These are phyloP conservation scores for Komagataella pastoris DNA, from an alignment of 805 yeast genomes.

Conservation along the genomic window DNA sequence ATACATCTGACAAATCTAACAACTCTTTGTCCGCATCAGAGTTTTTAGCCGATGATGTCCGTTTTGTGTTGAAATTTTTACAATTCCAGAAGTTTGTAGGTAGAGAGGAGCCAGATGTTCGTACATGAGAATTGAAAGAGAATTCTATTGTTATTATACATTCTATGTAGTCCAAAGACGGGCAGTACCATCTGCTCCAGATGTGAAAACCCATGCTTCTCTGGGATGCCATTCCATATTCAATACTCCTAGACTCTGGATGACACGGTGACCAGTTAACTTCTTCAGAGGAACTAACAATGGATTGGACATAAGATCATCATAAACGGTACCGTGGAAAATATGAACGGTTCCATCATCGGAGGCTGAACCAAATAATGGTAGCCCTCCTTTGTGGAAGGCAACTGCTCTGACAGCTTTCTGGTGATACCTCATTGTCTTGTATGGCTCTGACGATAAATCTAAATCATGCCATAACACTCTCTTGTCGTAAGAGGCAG, in stretches of 20 bases:
- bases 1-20: slow-evolving; percentile 43
- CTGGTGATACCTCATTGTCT: slow-evolving; percentile 88
- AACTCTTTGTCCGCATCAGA: slow-evolving; percentile 44
- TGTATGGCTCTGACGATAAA: slow-evolving; percentile 78
- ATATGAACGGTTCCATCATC: slow-evolving; percentile 92
- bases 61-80: slow-evolving; percentile 52
- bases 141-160: background rate
- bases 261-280: slow-evolving; percentile 76
- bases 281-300: slow-evolving; percentile 92
- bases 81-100: slow-evolving; percentile 64
- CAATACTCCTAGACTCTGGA: slow-evolving; percentile 74
- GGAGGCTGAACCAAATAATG: slow-evolving; percentile 86
- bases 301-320: slow-evolving; percentile 91
- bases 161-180: slow-evolving; percentile 83
- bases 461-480: slow-evolving; percentile 97
- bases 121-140: slow-evolving; percentile 31
- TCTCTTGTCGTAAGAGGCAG: slow-evolving; percentile 88
- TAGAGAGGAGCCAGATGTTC: slow-evolving; percentile 79
- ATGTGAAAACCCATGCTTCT: slow-evolving; percentile 95
- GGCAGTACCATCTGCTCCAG: slow-evolving; percentile 95
- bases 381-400: slow-evolving; percentile 77
- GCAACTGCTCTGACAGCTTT: slow-evolving; percentile 83
- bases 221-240: slow-evolving; percentile 91
- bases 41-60: slow-evolving; percentile 50
- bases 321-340: slow-evolving; percentile 94